Percentiles rank a stretch among this genome's conserved stretches.
Evolutionary conservation across 2,329 filamentous ascomycete genomes (phyloP).

Genomic region (Xylaria sp.): DNA sequence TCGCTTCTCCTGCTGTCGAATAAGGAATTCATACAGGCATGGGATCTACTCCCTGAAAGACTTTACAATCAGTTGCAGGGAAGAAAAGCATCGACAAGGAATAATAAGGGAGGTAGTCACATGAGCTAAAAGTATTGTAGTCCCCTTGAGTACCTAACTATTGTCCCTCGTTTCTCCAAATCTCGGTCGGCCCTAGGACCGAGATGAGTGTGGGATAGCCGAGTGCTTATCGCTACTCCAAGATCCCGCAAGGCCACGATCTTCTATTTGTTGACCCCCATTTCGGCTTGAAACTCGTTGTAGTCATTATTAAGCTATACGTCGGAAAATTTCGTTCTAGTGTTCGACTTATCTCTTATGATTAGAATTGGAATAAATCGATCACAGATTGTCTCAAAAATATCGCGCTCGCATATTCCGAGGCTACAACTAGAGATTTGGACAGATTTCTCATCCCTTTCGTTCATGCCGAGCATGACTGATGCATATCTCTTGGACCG

Average conservation of each 20-base stretch:
- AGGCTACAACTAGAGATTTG: too few relatives aligned
- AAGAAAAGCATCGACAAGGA: background rate
- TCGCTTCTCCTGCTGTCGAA: background rate
- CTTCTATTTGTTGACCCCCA: background rate
- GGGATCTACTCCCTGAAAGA: background rate
- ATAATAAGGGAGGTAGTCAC: background rate
- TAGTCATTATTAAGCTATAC: too few relatives aligned
- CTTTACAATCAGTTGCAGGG: background rate
- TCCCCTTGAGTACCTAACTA: background rate
- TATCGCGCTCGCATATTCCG: background rate
- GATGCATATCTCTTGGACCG: background rate
- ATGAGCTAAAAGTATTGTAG: background rate
- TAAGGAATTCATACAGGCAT: background rate
- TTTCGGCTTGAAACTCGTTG: background rate
- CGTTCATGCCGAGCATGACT: background rate
- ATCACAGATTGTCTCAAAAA: background rate
- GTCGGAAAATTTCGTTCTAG: background rate
- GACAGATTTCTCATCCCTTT: too few relatives aligned
- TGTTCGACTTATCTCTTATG: background rate
- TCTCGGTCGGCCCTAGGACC: background rate
- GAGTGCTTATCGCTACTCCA: background rate
- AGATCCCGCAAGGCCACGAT: background rate
- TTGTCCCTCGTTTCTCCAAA: slow-evolving; percentile 8
- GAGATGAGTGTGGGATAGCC: background rate
- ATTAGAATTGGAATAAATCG: background rate